Conservation (phyloP, 805 yeast genomes). For the Saitoella complicata region DNA sequence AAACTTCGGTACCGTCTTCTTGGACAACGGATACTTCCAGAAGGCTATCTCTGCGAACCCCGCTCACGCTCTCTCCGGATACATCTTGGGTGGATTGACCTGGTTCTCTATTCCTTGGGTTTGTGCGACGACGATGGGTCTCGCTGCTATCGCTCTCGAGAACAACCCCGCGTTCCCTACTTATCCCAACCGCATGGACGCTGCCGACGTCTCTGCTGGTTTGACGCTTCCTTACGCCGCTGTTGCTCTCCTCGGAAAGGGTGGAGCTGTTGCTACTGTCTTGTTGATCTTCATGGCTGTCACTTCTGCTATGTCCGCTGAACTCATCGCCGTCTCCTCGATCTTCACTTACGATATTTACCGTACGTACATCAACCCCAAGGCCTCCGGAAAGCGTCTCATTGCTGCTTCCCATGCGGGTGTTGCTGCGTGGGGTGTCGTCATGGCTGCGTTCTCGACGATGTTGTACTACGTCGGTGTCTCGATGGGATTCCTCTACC, state of each 20-base stretch:
- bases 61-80: constrained; percentile 27
- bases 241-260: constrained; percentile 60
- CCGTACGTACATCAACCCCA: constrained; percentile 59
- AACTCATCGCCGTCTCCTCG: constrained; percentile 67
- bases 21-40: constrained; percentile 24
- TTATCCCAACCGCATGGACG: constrained; percentile 46
- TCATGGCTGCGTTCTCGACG: constrained; percentile 63
- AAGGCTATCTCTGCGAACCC: constrained; percentile 31
- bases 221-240: constrained; percentile 49
- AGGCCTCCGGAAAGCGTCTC: constrained; percentile 52
- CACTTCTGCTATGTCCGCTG: constrained; percentile 77
- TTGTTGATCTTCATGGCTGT: constrained; percentile 70
- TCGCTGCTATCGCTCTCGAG: constrained; percentile 37
- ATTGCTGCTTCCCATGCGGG: constrained; percentile 47
- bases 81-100: constrained; percentile 30
- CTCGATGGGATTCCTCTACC: constrained; percentile 69
- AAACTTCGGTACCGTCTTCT: constrained; percentile 21
- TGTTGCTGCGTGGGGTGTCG: constrained; percentile 38
- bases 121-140: constrained; percentile 21
- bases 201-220: constrained; percentile 59
- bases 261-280: constrained; percentile 68
- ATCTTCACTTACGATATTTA: constrained; percentile 67
- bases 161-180: constrained; percentile 57
- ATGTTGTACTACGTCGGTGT: constrained; percentile 70
- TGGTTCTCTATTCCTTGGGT: constrained; percentile 31